A percentile compares a stretch with the other conserved stretches of the same genome.
phyloP scores from a whole-genome alignment of 352 stramenopile genomes.

The Globisporangium yorkense region DNA sequence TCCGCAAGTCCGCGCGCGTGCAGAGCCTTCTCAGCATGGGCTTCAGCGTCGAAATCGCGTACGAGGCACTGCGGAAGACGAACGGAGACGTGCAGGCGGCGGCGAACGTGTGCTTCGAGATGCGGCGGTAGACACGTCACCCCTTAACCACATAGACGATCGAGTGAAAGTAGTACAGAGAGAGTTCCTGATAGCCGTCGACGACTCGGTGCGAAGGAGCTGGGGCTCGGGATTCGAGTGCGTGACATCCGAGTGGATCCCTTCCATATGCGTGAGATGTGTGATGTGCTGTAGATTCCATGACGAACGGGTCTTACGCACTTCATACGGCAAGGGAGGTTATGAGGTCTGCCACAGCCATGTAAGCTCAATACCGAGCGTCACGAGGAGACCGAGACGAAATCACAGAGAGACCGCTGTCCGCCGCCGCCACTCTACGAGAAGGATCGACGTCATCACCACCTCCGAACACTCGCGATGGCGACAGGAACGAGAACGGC shows the following conservation, averaged over 20 bases:
- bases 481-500: not conserved
- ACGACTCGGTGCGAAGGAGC: not conserved
- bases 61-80: conserved; percentile 40
- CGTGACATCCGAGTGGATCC: not conserved
- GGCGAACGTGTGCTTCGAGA: conserved; percentile 65
- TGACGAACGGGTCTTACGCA: no score
- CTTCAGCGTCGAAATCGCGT: conserved; percentile 44
- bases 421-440: no score
- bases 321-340: no score
- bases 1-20: conserved; percentile 59
- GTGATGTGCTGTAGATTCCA: no score
- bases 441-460: not conserved
- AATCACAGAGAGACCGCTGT: not conserved
- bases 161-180: not conserved
- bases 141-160: not conserved
- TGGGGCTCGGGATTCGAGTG: not conserved
- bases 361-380: not conserved
- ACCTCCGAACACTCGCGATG: not conserved
- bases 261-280: no score
- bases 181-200: not conserved
- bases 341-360: no score
- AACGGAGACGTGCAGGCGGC: conserved; percentile 58
- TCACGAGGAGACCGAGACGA: not conserved
- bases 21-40: conserved; percentile 73
- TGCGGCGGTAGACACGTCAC: conserved; percentile 10